phyloP scores from a whole-genome alignment of 495 filamentous ascomycete species.

The Aspergillus steynii region DNA sequence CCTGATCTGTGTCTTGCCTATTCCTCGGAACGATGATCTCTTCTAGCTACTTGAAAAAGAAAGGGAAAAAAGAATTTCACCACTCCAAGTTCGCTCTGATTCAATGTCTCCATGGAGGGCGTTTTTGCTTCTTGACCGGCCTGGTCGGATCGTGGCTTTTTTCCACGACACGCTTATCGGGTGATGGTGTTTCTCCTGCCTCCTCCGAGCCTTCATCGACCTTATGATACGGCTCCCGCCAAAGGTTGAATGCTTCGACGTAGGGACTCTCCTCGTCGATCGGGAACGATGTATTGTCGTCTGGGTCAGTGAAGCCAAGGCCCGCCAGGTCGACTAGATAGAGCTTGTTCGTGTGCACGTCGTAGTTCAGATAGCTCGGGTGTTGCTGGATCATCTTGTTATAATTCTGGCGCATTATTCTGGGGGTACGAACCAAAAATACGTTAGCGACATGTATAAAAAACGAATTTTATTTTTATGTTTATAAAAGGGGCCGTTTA shows the following conservation, averaged over 20 bases:
- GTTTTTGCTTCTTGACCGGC: neutral
- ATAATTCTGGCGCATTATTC: neutral
- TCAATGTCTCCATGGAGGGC: neutral
- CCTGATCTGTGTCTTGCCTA: too few species aligned
- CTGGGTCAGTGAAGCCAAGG: neutral
- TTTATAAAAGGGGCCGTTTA: neutral
- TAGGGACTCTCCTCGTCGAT: neutral
- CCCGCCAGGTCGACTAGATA: constrained; percentile 4
- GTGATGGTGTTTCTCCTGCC: neutral
- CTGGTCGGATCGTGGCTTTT: neutral
- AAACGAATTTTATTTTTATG: too few species aligned
- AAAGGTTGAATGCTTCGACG: neutral
- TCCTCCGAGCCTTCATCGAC: neutral
- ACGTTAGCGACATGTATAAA: neutral
- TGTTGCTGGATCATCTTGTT: neutral
- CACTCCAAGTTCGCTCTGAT: neutral
- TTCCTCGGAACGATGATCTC: neutral
- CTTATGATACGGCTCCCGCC: neutral
- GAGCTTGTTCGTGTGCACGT: constrained; percentile 4
- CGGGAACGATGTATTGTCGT: neutral
- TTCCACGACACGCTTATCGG: neutral
- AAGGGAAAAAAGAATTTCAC: too few species aligned
- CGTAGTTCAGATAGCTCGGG: constrained; percentile 9
- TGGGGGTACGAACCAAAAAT: neutral
- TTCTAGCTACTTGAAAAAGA: too few species aligned